Evolutionary conservation across 2,329 filamentous ascomycete species (phyloP).

Genomic region (Xylariales sp.): DNA sequence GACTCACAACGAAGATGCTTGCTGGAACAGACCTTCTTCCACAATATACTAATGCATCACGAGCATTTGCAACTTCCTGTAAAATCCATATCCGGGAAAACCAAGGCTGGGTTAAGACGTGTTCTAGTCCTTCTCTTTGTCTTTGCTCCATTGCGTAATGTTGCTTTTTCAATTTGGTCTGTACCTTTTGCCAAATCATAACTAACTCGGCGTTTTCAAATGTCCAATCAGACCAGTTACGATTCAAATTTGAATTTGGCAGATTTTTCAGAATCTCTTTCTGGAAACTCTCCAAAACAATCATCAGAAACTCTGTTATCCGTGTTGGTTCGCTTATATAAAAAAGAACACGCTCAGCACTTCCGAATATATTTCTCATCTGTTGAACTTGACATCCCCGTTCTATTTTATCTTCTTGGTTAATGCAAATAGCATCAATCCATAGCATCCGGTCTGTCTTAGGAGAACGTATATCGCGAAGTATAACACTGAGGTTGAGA

Average conservation of each 20-base stretch:
- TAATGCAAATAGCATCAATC: neutral
- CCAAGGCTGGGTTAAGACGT: neutral
- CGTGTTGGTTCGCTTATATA: neutral
- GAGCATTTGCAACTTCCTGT: neutral
- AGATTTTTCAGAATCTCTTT: neutral
- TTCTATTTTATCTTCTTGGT: neutral
- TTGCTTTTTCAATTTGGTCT: neutral
- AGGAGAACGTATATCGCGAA: neutral
- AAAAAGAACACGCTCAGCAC: neutral
- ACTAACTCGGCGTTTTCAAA: neutral
- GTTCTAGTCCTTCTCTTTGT: neutral
- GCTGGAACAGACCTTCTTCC: neutral
- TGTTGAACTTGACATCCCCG: neutral
- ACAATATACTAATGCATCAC: neutral
- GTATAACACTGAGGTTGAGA: neutral
- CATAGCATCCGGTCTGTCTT: neutral
- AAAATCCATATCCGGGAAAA: neutral
- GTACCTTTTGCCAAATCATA: neutral
- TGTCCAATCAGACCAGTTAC: too few species aligned
- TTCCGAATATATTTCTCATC: neutral
- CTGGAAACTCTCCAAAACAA: neutral
- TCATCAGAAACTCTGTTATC: neutral
- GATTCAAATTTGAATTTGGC: too few species aligned
- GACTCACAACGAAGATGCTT: neutral
- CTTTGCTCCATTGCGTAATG: neutral